Evolutionary conservation across 2,329 filamentous ascomycete genomes (phyloP).

Genomic region (Ophiocordyceps australis): DNA sequence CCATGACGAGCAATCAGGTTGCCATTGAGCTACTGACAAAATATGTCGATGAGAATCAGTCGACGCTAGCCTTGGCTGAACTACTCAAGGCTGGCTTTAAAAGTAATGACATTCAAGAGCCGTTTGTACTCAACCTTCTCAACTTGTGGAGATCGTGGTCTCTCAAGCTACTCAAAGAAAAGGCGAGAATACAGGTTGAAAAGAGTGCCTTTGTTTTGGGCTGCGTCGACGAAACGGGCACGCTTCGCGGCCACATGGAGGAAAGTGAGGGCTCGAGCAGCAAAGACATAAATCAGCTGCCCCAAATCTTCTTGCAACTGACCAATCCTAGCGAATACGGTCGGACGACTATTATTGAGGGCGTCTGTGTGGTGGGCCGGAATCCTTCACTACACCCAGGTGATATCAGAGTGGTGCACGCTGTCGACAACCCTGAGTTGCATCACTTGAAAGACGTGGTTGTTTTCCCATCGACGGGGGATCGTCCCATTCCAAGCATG

Average conservation of each 20-base stretch:
- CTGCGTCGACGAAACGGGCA: constrained; percentile 69
- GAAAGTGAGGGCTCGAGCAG: constrained; percentile 17
- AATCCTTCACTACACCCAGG: constrained; percentile 92
- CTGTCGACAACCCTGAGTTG: constrained; percentile 57
- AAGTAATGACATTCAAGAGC: constrained; percentile 39
- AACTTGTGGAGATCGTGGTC: constrained; percentile 80
- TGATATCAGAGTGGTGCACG: constrained; percentile 74
- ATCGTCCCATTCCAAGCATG: constrained; percentile 79
- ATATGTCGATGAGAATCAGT: constrained; percentile 73
- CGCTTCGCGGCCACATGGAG: constrained; percentile 52
- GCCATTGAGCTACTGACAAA: constrained; percentile 53
- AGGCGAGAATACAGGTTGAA: constrained; percentile 67
- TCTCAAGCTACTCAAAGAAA: constrained; percentile 80
- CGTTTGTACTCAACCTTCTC: constrained; percentile 65
- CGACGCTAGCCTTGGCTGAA: constrained; percentile 52
- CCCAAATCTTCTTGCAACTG: constrained; percentile 82
- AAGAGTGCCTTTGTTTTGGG: constrained; percentile 78
- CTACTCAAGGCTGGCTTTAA: constrained; percentile 75
- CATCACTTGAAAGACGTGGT: constrained; percentile 70
- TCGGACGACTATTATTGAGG: constrained; percentile 48
- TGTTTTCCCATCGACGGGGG: constrained; percentile 69
- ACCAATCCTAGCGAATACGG: constrained; percentile 34
- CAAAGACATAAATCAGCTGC: constrained; percentile 35
- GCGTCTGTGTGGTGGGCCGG: constrained; percentile 67
- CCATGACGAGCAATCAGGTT: constrained; percentile 44